A percentile compares a stretch with the other conserved stretches of the same genome.
phyloP scores from a whole-genome alignment of 352 stramenopile species.

The Elongisporangium undulatum region DNA sequence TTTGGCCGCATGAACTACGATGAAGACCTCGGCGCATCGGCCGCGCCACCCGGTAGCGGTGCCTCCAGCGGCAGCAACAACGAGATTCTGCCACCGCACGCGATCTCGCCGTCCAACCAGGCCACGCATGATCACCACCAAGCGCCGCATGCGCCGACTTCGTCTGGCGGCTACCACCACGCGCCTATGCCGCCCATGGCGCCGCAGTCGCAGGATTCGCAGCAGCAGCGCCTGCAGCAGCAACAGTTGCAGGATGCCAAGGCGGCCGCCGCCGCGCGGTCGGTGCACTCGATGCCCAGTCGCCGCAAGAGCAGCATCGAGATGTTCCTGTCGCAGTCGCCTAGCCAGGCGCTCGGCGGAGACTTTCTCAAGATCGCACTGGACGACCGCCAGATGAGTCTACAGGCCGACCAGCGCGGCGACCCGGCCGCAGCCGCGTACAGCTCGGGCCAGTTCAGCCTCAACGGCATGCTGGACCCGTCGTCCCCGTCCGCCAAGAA shows the following conservation, averaged over 20 bases:
- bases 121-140: conserved; percentile 17
- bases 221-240: conserved; percentile 6
- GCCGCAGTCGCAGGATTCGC: conserved; percentile 7
- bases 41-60: conserved; percentile 12
- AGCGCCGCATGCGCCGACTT: background rate
- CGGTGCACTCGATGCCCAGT: conserved; percentile 16
- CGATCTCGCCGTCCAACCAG: conserved; percentile 46
- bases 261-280: background rate
- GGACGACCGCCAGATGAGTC: conserved; percentile 55
- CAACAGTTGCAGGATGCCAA: background rate
- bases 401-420: conserved; percentile 18
- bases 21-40: conserved; percentile 10
- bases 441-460: conserved; percentile 40
- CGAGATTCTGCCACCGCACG: conserved; percentile 19
- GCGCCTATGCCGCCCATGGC: background rate
- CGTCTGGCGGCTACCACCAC: background rate
- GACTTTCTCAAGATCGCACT: conserved; percentile 73
- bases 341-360: conserved; percentile 67
- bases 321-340: conserved; percentile 85
- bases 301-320: conserved; percentile 85
- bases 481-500: conserved; percentile 21
- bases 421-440: conserved; percentile 16
- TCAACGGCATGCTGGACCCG: conserved; percentile 35
- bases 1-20: conserved; percentile 42
- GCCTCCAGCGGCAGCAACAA: conserved; percentile 20